phyloP scores from a whole-genome alignment of 2,329 filamentous ascomycete species.

The Hypoxylon sp. region DNA sequence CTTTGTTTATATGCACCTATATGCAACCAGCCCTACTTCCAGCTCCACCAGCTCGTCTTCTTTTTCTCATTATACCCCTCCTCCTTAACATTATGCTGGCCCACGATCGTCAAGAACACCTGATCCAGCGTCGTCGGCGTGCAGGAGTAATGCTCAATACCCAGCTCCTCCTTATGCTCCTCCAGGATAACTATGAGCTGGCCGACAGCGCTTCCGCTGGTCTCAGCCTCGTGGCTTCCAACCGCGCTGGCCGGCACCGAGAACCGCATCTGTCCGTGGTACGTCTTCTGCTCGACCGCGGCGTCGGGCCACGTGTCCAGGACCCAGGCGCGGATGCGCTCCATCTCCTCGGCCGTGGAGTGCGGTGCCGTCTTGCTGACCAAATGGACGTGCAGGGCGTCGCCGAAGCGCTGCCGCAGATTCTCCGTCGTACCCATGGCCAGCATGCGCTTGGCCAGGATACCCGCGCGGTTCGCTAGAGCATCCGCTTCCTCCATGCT shows the following conservation, averaged over 20 bases:
- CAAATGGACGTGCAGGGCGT: slow-evolving; percentile 84
- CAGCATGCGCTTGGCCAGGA: slow-evolving; percentile 88
- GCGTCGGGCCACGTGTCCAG: slow-evolving; percentile 72
- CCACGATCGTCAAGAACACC: slow-evolving; percentile 89
- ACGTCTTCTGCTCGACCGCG: slow-evolving; percentile 79
- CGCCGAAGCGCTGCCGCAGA: slow-evolving; percentile 81
- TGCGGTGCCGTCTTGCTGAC: slow-evolving; percentile 82
- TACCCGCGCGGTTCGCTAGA: slow-evolving; percentile 85
- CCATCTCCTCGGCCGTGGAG: slow-evolving; percentile 78
- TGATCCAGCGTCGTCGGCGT: slow-evolving; percentile 90
- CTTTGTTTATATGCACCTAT: slow-evolving; percentile 1
- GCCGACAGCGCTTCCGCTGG: slow-evolving; percentile 70
- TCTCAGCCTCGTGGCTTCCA: slow-evolving; percentile 36
- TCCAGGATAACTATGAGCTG: slow-evolving; percentile 81
- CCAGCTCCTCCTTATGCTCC: slow-evolving; percentile 75
- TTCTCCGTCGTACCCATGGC: slow-evolving; percentile 83
- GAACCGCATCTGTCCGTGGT: slow-evolving; percentile 91
- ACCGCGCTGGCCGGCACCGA: slow-evolving; percentile 72
- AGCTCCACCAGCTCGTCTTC: slow-evolving; percentile 49
- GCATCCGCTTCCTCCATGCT: slow-evolving; percentile 97
- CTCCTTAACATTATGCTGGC: slow-evolving; percentile 82
- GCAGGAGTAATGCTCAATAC: slow-evolving; percentile 88
- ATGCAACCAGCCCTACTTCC: slow-evolving; percentile 23
- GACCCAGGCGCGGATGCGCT: slow-evolving; percentile 77
- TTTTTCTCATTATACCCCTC: slow-evolving; percentile 63